Conservation (phyloP, 2,329 filamentous ascomycete species). For the Escovopsis weberi region DNA sequence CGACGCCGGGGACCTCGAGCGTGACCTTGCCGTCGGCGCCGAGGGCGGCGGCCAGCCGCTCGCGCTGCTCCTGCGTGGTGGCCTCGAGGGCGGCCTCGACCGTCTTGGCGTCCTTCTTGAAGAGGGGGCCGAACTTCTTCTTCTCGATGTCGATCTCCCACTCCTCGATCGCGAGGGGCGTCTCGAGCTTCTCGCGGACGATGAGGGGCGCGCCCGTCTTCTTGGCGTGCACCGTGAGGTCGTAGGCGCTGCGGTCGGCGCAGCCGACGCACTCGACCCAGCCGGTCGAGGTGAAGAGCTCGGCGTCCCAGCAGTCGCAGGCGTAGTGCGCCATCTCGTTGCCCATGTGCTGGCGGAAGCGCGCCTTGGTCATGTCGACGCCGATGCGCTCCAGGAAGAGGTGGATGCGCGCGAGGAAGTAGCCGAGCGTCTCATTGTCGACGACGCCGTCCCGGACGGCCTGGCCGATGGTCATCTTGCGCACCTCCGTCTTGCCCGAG, state of each 20-base stretch:
- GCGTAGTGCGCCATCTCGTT: slow-evolving; percentile 78
- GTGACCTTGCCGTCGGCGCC: slow-evolving; percentile 59
- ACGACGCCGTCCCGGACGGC: slow-evolving; percentile 73
- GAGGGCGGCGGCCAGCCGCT: slow-evolving; percentile 63
- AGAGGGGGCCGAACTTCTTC: slow-evolving; percentile 89
- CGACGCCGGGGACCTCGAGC: slow-evolving; percentile 55
- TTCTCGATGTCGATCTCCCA: slow-evolving; percentile 81
- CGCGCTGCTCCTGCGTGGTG: slow-evolving; percentile 66
- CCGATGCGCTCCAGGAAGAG: slow-evolving; percentile 82
- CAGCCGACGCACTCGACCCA: slow-evolving; percentile 99
- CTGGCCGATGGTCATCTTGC: slow-evolving; percentile 65
- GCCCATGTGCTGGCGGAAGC: slow-evolving; percentile 93
- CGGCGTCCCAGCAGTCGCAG: slow-evolving; percentile 94
- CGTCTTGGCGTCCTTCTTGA: slow-evolving; percentile 85
- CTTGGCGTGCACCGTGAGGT: slow-evolving; percentile 82
- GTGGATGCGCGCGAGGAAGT: slow-evolving; percentile 90
- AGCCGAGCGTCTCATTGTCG: slow-evolving; percentile 95
- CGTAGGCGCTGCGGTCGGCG: slow-evolving; percentile 89
- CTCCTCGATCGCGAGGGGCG: slow-evolving; percentile 69
- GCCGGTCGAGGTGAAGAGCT: slow-evolving; percentile 79
- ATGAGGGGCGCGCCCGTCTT: slow-evolving; percentile 78
- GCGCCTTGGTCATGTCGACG: slow-evolving; percentile 72
- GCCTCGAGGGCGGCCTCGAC: slow-evolving; percentile 67
- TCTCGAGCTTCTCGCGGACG: slow-evolving; percentile 66
- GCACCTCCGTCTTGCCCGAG: slow-evolving; percentile 64